Base-by-base conservation (phyloP, 495 filamentous ascomycete species). In the Penicillium fimorum region DNA sequence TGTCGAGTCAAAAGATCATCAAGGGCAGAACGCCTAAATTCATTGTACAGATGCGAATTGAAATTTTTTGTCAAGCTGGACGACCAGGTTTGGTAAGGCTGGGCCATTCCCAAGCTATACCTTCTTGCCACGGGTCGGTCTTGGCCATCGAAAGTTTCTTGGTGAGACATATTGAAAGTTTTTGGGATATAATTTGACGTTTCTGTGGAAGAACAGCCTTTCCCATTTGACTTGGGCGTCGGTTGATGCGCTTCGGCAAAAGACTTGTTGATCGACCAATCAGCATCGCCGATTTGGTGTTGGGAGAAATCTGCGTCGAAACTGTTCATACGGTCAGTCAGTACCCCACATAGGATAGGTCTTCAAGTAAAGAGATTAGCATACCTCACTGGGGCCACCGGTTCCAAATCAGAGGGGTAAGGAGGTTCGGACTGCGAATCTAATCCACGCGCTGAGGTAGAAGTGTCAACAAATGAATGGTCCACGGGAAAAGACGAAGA, bases 41-140 rank as follows among this genome's bases (percentile, higher is more conserved):
- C 88, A 66, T 82, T 72, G 76, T 95, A 96, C 82, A 96, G 87
- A 56, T 76, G 78, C 52, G 76, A 72, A 69, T 94, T 88, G 81
- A 94, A 94, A 66, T 87, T 85, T 58, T 81, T 76, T 55, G 84
- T 76, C 40, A 94, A 80, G 67, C 88, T 88, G 64, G 87, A 81
- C n/a, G 85, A 85, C 89, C 89, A 92, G 73, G 88, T 89, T 53
- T 85, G 76, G 70, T 91, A 92, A 13, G 90, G 79, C 53, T 83
- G 77, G 54, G 82, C 78, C 77, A 89, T 87, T 65, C 88, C 77
- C 38, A 12, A 48, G 47, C 30, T 20, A 50, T 50, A 45, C 13
- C 22, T 12, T 48, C 42, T 35, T 52, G 45, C 44, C 13, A 50
- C 5, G 24, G 42, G 37, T 46, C 18, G 42, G 22, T 42, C 43